Evolutionary conservation across 495 filamentous ascomycete genomes (phyloP), one percentile per base, ranked within the genome.

Genomic region (Hypoxylon fuscum): DNA sequence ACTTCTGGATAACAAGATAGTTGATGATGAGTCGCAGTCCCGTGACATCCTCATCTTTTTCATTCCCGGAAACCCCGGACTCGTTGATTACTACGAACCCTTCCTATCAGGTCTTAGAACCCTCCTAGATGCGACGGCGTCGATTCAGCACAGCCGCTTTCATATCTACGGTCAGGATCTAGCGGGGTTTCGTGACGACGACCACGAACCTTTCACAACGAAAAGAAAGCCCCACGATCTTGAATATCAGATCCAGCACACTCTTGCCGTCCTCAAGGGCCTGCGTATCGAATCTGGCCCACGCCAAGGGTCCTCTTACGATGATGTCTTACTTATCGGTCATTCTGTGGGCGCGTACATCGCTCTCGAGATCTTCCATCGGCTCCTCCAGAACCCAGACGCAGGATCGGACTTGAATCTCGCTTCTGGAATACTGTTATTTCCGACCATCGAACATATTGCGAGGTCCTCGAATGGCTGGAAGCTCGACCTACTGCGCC

Each of bases 311-410:
- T 38, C 52, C 17, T 63, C 60, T 0, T 83, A 75, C 53, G 71
- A 78, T 32, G 82, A 83, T 34, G 82, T 96, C 2, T 82, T 96
- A 18, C 77, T 98, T 5, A 85, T 96, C 22, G 92, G 90, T 0
- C 92, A 96, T 70, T 94, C 91, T 0, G 90, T 96, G 1, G 92
- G 92, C 18, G 75, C 85, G 0, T 96, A 90, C 69, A 88, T 96
- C 7, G 72, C 84, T n/a, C 80, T 93, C 62, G 91, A 95, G 74
- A 70, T 91, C 6, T 78, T 91, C 22, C 75, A 85, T 31, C 77
- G 83, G 14, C 81, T 86, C 38, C 68, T 75, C 9, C 69, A 78
- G 44, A 37, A 69, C 5, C 59, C 31, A 11, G 5, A 40, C 8
- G 10, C 37, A 15, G 55, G 38, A 9, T 38, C 65, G 9, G 41